These are phyloP conservation scores for Aspergillus puulaauensis DNA, from an alignment of 2,329 filamentous ascomycete genomes.

Conservation along the genomic window DNA sequence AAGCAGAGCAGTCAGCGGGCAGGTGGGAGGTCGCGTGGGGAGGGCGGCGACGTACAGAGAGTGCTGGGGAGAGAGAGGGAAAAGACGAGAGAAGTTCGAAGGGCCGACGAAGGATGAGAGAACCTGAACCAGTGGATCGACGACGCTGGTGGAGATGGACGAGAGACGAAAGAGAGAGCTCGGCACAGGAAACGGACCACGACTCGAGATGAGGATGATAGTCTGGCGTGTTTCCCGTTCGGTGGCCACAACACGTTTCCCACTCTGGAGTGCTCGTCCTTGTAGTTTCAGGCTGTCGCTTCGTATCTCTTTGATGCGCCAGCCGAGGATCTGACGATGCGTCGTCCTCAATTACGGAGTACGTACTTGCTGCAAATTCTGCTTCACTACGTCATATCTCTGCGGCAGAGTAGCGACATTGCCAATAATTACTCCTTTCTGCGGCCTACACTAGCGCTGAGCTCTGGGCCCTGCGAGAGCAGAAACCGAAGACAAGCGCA, in stretches of 20 bases:
- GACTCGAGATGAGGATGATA: background rate
- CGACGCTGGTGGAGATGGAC: slow-evolving; percentile 16
- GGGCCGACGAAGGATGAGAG: slow-evolving; percentile 9
- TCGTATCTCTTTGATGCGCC: background rate
- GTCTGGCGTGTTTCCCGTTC: background rate
- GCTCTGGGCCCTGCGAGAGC: background rate
- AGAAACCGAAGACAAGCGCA: background rate
- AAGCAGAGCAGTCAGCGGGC: background rate
- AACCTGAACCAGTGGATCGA: slow-evolving; percentile 20
- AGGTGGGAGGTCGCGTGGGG: background rate
- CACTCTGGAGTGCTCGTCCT: background rate
- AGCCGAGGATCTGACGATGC: background rate
- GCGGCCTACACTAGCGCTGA: background rate
- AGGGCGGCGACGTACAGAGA: slow-evolving; percentile 3
- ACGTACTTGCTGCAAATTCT: background rate
- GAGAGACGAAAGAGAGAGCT: slow-evolving; percentile 4
- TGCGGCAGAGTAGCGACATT: background rate
- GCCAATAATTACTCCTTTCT: slow-evolving; percentile 1
- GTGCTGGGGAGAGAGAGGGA: background rate
- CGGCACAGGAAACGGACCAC: background rate
- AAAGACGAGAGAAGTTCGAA: slow-evolving; percentile 1
- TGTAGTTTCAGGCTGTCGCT: background rate
- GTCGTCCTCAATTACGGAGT: background rate
- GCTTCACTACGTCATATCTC: slow-evolving; percentile 6
- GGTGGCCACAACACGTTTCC: background rate